phyloP scores from a whole-genome alignment of 768 basidiomycete species.

The Omphalotus guepiniiformis region DNA sequence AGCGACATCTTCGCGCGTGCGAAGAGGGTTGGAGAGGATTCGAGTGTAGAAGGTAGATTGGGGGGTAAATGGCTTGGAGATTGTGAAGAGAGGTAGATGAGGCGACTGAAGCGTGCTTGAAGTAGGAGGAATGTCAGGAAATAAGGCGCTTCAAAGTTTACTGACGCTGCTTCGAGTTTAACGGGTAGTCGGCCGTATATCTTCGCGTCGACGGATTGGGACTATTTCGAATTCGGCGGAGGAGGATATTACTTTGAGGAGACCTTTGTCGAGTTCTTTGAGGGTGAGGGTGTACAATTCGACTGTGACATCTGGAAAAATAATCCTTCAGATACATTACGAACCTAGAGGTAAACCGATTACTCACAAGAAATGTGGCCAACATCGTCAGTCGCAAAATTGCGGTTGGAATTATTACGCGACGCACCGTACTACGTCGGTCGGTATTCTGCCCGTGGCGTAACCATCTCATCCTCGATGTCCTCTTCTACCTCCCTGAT shows the following conservation, averaged over 20 bases:
- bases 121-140: conserved; percentile 98
- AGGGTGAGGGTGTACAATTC: conserved; percentile 95
- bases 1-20: no score
- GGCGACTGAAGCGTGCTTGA: conserved; percentile 95
- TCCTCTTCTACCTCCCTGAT: no score
- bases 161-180: conserved; percentile 64
- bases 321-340: conserved; percentile 10
- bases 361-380: conserved; percentile 84
- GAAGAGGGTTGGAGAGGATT: no score
- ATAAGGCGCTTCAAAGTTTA: conserved; percentile 90
- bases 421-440: no score
- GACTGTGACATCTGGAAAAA: conserved; percentile 77
- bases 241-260: conserved; percentile 95
- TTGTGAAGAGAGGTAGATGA: no score
- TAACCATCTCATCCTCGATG: no score
- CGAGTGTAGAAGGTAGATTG: no score
- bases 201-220: conserved; percentile 94
- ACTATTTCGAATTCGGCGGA: conserved; percentile 95
- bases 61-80: no score
- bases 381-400: no score
- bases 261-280: conserved; percentile 94
- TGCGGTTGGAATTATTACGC: no score
- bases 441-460: no score
- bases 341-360: conserved; percentile 10
- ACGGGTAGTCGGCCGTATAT: conserved; percentile 97